phyloP scores from a whole-genome alignment of 1,284 basidiomycete genomes.

The Puccinia hordei region DNA sequence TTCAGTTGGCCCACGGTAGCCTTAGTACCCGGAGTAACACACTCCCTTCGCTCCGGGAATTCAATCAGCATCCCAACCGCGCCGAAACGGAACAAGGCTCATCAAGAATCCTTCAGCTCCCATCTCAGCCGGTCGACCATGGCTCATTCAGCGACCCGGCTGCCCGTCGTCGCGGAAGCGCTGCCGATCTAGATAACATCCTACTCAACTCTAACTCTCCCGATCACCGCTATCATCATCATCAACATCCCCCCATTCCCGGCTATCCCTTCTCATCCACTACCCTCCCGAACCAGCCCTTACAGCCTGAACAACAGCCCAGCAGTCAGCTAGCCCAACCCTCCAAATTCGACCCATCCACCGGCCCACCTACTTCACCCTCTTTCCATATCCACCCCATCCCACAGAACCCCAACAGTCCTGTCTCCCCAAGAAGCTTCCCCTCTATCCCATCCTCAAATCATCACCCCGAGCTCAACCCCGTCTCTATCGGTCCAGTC shows the following conservation, averaged over 20 bases:
- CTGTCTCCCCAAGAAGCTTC: conserved; percentile 24
- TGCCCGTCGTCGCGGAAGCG: conserved; percentile 17
- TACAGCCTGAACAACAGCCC: not conserved
- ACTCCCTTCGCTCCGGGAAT: conserved; percentile 4
- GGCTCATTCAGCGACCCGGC: not conserved
- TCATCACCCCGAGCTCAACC: not conserved
- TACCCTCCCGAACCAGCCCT: not conserved
- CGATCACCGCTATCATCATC: not conserved
- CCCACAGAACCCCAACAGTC: not conserved
- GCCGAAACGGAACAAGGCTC: conserved; percentile 11
- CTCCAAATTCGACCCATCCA: conserved; percentile 5
- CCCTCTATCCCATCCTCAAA: not conserved
- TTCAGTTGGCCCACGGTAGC: conserved; percentile 13
- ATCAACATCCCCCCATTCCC: not conserved
- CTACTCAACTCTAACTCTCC: conserved; percentile 5
- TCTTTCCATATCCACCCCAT: not conserved
- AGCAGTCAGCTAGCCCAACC: not conserved
- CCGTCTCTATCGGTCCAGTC: not conserved
- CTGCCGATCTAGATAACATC: conserved; percentile 25
- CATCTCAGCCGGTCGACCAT: not conserved
- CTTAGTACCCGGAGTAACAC: not conserved
- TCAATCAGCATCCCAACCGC: not conserved
- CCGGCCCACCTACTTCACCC: not conserved
- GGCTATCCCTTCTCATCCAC: not conserved
- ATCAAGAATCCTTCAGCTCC: not conserved